phyloP scores from a whole-genome alignment of 495 filamentous ascomycete genomes.

The Penicillium antarcticum region DNA sequence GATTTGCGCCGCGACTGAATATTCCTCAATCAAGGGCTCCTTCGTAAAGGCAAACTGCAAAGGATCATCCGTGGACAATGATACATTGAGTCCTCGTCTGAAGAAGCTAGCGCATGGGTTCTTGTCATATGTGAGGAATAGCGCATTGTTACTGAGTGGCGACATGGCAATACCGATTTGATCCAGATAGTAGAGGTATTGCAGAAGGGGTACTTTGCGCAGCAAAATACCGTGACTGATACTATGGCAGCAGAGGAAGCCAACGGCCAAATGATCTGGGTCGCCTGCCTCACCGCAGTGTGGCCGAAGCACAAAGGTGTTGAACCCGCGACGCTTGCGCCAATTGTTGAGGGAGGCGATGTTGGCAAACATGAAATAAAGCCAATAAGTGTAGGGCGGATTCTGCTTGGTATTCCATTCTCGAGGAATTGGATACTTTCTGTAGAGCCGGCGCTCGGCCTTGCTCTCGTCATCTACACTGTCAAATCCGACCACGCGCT shows the following conservation, averaged over 20 bases:
- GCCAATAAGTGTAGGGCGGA: constrained; percentile 98
- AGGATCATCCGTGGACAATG: constrained; percentile 93
- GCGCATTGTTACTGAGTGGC: constrained; percentile 92
- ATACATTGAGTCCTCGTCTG: constrained; percentile 90
- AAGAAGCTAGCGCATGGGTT: constrained; percentile 97
- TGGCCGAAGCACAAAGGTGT: constrained; percentile 88
- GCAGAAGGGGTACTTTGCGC: constrained; percentile 88
- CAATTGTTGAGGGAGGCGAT: constrained; percentile 88
- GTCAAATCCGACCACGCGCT: constrained; percentile 94
- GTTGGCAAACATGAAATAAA: constrained; percentile 95
- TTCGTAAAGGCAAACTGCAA: constrained; percentile 98
- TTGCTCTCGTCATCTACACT: constrained; percentile 99
- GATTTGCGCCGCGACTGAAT: constrained; percentile 95
- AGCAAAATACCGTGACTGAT: constrained; percentile 94
- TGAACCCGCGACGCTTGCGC: constrained; percentile 89
- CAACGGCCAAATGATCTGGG: constrained; percentile 91
- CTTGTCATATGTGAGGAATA: constrained; percentile 95
- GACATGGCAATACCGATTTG: constrained; percentile 99
- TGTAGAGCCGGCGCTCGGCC: constrained; percentile 82
- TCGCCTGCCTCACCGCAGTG: constrained; percentile 98
- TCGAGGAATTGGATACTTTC: constrained; percentile 87
- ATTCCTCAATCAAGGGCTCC: constrained; percentile 96
- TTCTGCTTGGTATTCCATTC: constrained; percentile 91
- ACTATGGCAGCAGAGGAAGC: constrained; percentile 90
- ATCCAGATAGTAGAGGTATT: constrained; percentile 97